phyloP scores from a whole-genome alignment of 2,329 filamentous ascomycete genomes.

The Stachybotrys elegans region DNA sequence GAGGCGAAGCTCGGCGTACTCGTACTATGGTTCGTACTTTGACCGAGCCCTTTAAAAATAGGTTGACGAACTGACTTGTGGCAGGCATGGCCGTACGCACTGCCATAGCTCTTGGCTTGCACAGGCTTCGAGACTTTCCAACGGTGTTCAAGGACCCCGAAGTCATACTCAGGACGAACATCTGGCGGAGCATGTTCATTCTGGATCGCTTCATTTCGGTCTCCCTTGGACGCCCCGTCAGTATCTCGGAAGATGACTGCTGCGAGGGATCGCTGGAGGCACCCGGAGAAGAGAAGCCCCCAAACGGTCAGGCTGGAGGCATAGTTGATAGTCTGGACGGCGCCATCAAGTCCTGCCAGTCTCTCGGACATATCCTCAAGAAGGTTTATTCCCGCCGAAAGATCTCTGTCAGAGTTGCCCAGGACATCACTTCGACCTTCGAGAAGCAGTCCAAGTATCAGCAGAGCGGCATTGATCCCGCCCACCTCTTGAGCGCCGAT shows the following conservation, averaged over 20 bases:
- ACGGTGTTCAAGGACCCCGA: conserved; percentile 44
- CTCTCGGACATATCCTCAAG: conserved; percentile 53
- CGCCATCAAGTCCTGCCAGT: conserved; percentile 50
- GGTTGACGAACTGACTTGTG: background rate
- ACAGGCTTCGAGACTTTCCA: conserved; percentile 52
- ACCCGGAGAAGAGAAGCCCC: too few relatives aligned
- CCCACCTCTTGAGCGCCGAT: conserved; percentile 5
- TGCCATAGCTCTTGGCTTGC: conserved; percentile 57
- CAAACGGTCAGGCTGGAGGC: too few relatives aligned
- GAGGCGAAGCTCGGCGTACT: conserved; percentile 58
- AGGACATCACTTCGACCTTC: conserved; percentile 43
- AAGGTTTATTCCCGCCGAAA: conserved; percentile 56
- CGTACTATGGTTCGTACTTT: conserved; percentile 48
- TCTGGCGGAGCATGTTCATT: conserved; percentile 62
- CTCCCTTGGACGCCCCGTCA: conserved; percentile 56
- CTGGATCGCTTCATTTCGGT: conserved; percentile 60
- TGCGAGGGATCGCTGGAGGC: conserved; percentile 40
- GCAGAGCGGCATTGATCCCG: conserved; percentile 43
- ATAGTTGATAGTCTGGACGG: conserved; percentile 47
- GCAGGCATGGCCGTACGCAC: conserved; percentile 57
- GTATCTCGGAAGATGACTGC: conserved; percentile 59
- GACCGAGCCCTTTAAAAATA: background rate
- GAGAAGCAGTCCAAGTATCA: conserved; percentile 22
- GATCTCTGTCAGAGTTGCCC: conserved; percentile 51
- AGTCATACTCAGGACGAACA: conserved; percentile 44